Evolutionary conservation across 768 basidiomycete genomes (phyloP).

Genomic region (Crassisporium funariophilum): DNA sequence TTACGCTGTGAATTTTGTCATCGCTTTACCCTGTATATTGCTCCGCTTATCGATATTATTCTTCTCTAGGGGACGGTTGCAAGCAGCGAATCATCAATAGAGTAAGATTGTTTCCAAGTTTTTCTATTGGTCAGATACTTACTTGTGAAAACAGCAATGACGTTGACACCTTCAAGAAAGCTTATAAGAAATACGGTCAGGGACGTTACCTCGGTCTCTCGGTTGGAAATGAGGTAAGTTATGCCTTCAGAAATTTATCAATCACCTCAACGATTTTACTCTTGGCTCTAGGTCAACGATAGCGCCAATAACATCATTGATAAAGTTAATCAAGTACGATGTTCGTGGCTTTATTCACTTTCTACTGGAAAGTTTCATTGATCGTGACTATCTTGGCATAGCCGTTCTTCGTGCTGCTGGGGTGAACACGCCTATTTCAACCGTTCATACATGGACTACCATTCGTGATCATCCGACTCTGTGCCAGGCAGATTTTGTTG

Average conservation of each 20-base stretch:
- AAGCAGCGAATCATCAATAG: slow-evolving; percentile 23
- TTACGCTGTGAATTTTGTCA: slow-evolving; percentile 29
- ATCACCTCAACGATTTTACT: not conserved
- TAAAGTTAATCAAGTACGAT: slow-evolving; percentile 37
- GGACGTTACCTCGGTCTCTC: slow-evolving; percentile 36
- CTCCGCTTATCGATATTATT: not conserved
- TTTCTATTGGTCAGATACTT: not conserved
- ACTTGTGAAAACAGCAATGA: slow-evolving; percentile 30
- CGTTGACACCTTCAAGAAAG: slow-evolving; percentile 35
- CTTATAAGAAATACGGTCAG: slow-evolving; percentile 33
- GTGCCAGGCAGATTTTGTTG: slow-evolving; percentile 39
- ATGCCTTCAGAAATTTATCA: not conserved
- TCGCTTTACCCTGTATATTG: not conserved
- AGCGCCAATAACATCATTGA: slow-evolving; percentile 33
- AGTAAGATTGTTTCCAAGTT: slow-evolving; percentile 22
- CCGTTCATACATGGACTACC: slow-evolving; percentile 39
- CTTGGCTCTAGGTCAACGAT: slow-evolving; percentile 28
- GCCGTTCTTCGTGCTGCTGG: slow-evolving; percentile 35
- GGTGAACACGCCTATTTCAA: slow-evolving; percentile 36
- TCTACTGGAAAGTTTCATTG: not conserved
- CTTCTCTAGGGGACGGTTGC: slow-evolving; percentile 31
- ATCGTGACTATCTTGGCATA: slow-evolving; percentile 9
- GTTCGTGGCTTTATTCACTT: slow-evolving; percentile 17
- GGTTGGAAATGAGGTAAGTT: slow-evolving; percentile 38
- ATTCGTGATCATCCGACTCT: slow-evolving; percentile 33